These are phyloP conservation scores for Penicillium sp. DNA, from an alignment of 2,329 filamentous ascomycete genomes.

Conservation along the genomic window DNA sequence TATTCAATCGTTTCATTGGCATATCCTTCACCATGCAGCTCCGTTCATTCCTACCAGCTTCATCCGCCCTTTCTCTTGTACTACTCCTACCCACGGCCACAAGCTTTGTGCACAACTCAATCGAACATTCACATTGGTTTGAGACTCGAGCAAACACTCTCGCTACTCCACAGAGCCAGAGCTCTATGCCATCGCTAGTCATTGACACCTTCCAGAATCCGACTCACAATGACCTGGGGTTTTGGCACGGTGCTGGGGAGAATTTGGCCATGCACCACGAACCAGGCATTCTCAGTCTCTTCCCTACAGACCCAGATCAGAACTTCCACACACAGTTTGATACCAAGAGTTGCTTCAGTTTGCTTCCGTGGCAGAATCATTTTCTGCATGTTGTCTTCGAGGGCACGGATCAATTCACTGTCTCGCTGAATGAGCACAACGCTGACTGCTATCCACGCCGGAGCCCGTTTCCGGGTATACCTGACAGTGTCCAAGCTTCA, in stretches of 20 bases:
- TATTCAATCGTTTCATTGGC: slow-evolving; percentile 4
- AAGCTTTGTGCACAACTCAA: slow-evolving; percentile 3
- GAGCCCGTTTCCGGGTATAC: slow-evolving; percentile 63
- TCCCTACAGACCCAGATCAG: slow-evolving; percentile 59
- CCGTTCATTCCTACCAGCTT: not conserved
- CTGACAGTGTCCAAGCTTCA: slow-evolving; percentile 64
- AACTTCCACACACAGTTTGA: slow-evolving; percentile 60
- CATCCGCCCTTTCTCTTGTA: slow-evolving; percentile 4
- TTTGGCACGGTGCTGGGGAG: slow-evolving; percentile 66
- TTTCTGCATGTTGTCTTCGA: slow-evolving; percentile 65
- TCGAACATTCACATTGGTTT: slow-evolving; percentile 14
- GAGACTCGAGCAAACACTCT: slow-evolving; percentile 8
- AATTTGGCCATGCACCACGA: slow-evolving; percentile 54
- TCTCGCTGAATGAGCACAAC: slow-evolving; percentile 67
- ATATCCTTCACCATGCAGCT: slow-evolving; percentile 8
- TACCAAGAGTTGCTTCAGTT: slow-evolving; percentile 54
- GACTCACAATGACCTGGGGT: slow-evolving; percentile 57
- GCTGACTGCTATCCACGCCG: slow-evolving; percentile 54
- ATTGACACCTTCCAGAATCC: slow-evolving; percentile 60
- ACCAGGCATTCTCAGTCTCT: slow-evolving; percentile 54
- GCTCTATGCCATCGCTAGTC: slow-evolving; percentile 33
- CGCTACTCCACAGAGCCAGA: slow-evolving; percentile 2
- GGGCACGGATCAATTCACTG: slow-evolving; percentile 61
- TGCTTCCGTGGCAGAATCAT: slow-evolving; percentile 53
- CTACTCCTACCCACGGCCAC: slow-evolving; percentile 6